Evolutionary conservation across 495 filamentous ascomycete genomes (phyloP), one percentile per base, ranked within the genome.

Genomic region (Geopyxis carbonaria): DNA sequence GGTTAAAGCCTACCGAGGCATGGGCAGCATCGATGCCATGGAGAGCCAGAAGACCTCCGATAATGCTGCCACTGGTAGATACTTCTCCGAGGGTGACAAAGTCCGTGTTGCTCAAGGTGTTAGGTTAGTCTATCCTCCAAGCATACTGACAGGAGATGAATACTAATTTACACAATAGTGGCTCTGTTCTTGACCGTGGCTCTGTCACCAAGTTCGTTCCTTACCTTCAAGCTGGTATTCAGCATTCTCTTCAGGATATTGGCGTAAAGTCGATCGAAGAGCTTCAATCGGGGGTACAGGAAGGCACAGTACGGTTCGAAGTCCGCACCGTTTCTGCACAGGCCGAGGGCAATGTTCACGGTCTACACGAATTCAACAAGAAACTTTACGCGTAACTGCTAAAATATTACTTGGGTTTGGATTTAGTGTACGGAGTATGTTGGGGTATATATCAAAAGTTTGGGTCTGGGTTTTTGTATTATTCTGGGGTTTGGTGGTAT

Each of bases 21-120:
- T 99, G 89, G 89, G 89, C 48, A 79, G 72, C 54, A 99, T 99
- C 55, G 89, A 93, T 53, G 89, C 87, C 40, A 99, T 99, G 89
- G 91, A 99, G 61, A 87, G 94, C 61, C 91, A 83, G 70, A 95
- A 93, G 66, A 78, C 83, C 14, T 81, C 75, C 22, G 80, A 75
- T 61, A 95, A 95, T 61, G 89, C 89, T 44, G 89, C 91, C 46
- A 93, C 91, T 39, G 91, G 89, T 38, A 77, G 89, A 31, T 99
- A 99, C 68, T 99, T 99, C 67, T 93, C 83, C 40, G 89, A 99
- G 60, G 89, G 87, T 47, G 83, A 87, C 59, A 72, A 76, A 43
- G 72, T 99, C 43, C 75, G 94, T 29, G 89, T 99, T 54, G 89
- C 89, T 28, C 89, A 99, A 64, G 89, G 89, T 64, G 89, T 99